Evolutionary conservation across 176 grass and related monocot species (phyloP).

Genomic region (Alopecurus myosuroides): DNA sequence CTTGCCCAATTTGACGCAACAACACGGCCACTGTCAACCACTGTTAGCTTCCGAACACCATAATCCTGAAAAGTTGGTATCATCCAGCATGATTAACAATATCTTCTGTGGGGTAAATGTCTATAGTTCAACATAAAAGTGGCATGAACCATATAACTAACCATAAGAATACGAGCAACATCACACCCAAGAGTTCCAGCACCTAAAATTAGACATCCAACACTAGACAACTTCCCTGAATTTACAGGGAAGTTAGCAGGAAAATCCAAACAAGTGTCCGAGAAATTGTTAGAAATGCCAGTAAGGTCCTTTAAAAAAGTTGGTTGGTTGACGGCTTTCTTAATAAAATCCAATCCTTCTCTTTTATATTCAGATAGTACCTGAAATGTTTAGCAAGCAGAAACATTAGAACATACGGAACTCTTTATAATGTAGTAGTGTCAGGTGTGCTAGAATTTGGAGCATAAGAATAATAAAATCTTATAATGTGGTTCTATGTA

Average conservation of each 20-base stretch:
- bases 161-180: conserved; percentile 94
- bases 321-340: conserved; percentile 59
- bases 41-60: conserved; percentile 79
- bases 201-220: conserved; percentile 74
- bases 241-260: conserved; percentile 35
- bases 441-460: background rate
- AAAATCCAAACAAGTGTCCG: conserved; percentile 37
- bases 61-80: conserved; percentile 57
- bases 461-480: conserved; percentile 14
- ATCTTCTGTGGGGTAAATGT: conserved; percentile 2
- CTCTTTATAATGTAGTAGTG: background rate
- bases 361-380: conserved; percentile 80
- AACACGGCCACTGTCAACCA: conserved; percentile 77
- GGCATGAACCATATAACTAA: conserved; percentile 24
- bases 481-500: background rate
- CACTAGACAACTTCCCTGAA: conserved; percentile 52
- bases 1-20: conserved; percentile 86
- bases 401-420: conserved; percentile 29
- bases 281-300: conserved; percentile 45
- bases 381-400: conserved; percentile 37
- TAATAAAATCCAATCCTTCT: conserved; percentile 64
- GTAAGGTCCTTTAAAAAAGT: conserved; percentile 74
- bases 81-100: conserved; percentile 7
- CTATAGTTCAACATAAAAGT: conserved; percentile 18
- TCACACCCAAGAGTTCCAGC: conserved; percentile 98